A percentile compares a stretch with the other conserved stretches of the same genome.
Evolutionary conservation across 2,329 filamentous ascomycete genomes (phyloP).

Genomic region (Exserohilum rostratum): DNA sequence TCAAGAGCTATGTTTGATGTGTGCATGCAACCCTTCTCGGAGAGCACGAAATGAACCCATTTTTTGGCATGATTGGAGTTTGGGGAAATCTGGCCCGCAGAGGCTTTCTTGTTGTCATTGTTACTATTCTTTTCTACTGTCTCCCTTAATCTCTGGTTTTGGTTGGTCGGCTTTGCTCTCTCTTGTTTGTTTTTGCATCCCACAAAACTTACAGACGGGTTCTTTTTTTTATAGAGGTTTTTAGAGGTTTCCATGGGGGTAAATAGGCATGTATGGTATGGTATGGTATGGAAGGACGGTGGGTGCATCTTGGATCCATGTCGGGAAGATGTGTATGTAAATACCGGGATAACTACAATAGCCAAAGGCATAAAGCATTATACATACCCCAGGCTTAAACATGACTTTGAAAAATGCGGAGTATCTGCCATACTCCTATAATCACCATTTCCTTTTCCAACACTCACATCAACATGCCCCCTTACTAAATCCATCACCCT

Average conservation of each 20-base stretch:
- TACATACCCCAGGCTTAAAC: too few species aligned
- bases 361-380: too few species aligned
- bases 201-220: neutral
- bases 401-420: too few species aligned
- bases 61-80: constrained; percentile 30
- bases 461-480: too few species aligned
- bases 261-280: too few species aligned
- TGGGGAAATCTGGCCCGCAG: constrained; percentile 11
- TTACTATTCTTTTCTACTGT: neutral
- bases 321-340: too few species aligned
- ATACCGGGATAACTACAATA: too few species aligned
- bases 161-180: neutral
- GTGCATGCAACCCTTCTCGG: neutral
- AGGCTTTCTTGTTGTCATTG: neutral
- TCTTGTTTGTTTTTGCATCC: neutral
- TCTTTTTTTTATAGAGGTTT: neutral
- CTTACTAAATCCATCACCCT: too few species aligned
- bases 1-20: neutral
- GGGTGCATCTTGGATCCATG: too few species aligned
- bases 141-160: neutral
- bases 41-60: constrained; percentile 1
- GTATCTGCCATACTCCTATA: too few species aligned
- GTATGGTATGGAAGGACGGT: too few species aligned
- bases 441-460: too few species aligned
- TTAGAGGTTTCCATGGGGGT: neutral